These are phyloP conservation scores for Pythium brassicae DNA, from an alignment of 352 stramenopile genomes.

Conservation along the genomic window DNA sequence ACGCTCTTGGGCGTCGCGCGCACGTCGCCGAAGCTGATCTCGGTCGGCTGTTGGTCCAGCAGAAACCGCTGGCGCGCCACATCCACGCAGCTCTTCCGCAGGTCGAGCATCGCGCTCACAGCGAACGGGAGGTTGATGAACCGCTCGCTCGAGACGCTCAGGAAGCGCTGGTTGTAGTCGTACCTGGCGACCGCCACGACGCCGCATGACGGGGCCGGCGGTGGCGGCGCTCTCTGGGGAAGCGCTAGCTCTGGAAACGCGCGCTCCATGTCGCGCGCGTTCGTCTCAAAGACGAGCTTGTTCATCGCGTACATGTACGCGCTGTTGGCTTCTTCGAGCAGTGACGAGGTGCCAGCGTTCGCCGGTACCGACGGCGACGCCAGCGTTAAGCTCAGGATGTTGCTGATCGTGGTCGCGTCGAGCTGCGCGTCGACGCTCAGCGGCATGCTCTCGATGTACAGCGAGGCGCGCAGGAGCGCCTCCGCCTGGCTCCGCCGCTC, in stretches of 20 bases:
- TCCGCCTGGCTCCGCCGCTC: constrained; percentile 57
- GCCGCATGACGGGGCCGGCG: constrained; percentile 37
- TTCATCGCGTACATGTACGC: constrained; percentile 94
- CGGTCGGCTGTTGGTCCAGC: constrained; percentile 57
- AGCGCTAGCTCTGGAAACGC: constrained; percentile 58
- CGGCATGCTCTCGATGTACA: constrained; percentile 79
- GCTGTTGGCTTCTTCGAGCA: constrained; percentile 88
- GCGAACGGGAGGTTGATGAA: constrained; percentile 72
- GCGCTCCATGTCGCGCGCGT: constrained; percentile 45
- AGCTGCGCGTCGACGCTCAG: constrained; percentile 61
- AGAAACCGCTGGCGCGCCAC: constrained; percentile 58
- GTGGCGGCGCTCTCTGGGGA: constrained; percentile 16
- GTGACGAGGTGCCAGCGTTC: constrained; percentile 45
- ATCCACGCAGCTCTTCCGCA: constrained; percentile 64
- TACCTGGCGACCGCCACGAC: constrained; percentile 50
- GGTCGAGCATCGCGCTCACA: constrained; percentile 68
- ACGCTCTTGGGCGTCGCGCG: constrained; percentile 54
- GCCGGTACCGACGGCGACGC: constrained; percentile 47
- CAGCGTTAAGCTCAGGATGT: constrained; percentile 68
- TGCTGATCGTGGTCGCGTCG: constrained; percentile 61
- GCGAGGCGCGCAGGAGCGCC: constrained; percentile 45
- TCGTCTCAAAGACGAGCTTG: constrained; percentile 86
- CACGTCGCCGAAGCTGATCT: constrained; percentile 57
- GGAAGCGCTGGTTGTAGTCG: constrained; percentile 69
- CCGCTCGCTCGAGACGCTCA: constrained; percentile 49